Conservation (phyloP, 345 rosid genomes). For the Gossypium longicalyx region DNA sequence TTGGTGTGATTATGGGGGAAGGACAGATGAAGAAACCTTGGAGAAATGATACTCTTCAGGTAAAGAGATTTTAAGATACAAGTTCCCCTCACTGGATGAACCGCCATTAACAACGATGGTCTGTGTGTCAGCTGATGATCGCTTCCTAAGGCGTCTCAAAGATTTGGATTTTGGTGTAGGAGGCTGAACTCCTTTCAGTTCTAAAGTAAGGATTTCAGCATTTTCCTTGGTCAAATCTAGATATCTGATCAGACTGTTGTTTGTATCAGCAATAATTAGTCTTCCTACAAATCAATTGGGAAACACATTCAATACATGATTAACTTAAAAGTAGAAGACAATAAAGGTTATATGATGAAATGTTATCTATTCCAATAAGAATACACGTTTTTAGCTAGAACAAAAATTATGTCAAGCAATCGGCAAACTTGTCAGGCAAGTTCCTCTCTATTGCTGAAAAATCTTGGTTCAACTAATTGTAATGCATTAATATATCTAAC, state of each 20-base stretch:
- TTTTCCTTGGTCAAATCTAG: constrained; percentile 53
- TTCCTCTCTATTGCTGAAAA: neutral
- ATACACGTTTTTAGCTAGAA: neutral
- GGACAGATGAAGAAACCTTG: constrained; percentile 39
- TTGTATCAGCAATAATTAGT: constrained; percentile 82
- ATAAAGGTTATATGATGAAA: neutral
- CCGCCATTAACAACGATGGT: constrained; percentile 47
- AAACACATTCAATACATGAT: neutral
- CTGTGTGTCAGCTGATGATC: constrained; percentile 62
- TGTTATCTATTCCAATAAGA: neutral
- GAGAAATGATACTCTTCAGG: constrained; percentile 88
- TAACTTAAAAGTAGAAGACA: neutral
- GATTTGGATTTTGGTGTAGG: constrained; percentile 59
- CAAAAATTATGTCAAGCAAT: neutral
- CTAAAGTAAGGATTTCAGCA: constrained; percentile 60
- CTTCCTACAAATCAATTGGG: constrained; percentile 47
- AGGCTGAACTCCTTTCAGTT: constrained; percentile 78
- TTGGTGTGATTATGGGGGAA: neutral
- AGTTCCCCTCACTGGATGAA: constrained; percentile 61
- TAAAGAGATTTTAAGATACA: constrained; percentile 57
- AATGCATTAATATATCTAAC: neutral
- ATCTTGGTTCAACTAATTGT: neutral
- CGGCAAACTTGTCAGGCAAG: neutral
- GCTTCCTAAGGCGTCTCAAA: constrained; percentile 66
- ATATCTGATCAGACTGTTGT: constrained; percentile 73